Conservation (phyloP, 2,329 filamentous ascomycete species). For the Tolypocladium cylindrosporum region DNA sequence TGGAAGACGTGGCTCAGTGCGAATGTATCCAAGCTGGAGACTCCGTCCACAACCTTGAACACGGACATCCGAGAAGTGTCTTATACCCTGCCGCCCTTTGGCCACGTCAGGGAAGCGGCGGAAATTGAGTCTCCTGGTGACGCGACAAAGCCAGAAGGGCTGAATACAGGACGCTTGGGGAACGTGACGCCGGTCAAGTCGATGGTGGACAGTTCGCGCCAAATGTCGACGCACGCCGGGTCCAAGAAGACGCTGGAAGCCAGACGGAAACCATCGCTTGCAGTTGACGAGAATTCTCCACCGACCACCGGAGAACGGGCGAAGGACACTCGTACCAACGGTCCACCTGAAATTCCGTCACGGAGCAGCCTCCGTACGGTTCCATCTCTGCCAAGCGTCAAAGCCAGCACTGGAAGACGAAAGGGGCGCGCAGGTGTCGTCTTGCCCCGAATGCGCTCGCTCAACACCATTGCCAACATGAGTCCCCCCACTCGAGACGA, state of each 20-base stretch:
- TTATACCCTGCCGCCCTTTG: conserved; percentile 8
- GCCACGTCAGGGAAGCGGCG: conserved; percentile 39
- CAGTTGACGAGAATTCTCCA: conserved; percentile 7
- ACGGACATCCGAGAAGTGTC: conserved; percentile 2
- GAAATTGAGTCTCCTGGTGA: conserved; percentile 31
- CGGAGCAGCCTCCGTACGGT: conserved; percentile 11
- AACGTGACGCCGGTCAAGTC: not conserved
- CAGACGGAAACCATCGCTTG: not conserved
- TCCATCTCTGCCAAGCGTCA: conserved; percentile 14
- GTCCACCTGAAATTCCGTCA: conserved; percentile 3
- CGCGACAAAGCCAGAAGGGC: not conserved
- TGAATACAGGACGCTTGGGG: not conserved
- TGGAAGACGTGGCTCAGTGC: conserved; percentile 47
- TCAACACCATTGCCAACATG: conserved; percentile 12
- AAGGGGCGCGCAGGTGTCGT: not conserved
- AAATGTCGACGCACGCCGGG: not conserved
- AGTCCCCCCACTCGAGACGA: conserved; percentile 9
- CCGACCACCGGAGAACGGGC: not conserved
- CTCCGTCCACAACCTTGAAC: conserved; percentile 7
- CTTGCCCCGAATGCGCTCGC: conserved; percentile 12
- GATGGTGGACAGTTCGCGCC: not conserved
- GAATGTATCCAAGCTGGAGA: conserved; percentile 38
- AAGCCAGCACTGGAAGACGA: not conserved
- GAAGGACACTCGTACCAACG: not conserved
- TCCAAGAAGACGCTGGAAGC: not conserved